Evolutionary conservation across 2,329 filamentous ascomycete species (phyloP).

Genomic region (Chalaropsis ovoidea): DNA sequence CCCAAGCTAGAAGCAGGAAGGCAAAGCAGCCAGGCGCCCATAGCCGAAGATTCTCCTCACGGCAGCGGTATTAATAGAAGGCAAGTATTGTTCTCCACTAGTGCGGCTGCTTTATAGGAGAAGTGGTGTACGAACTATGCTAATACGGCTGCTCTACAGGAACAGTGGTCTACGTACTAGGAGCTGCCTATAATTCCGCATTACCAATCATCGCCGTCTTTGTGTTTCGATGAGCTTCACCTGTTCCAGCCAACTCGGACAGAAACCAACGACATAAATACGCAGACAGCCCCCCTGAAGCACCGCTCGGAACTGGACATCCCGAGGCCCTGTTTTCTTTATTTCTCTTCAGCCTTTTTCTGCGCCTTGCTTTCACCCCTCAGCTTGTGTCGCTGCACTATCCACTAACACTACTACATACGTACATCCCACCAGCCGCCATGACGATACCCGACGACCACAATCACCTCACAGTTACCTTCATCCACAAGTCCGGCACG

Average conservation of each 20-base stretch:
- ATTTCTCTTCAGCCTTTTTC: too few species aligned
- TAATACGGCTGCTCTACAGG: neutral
- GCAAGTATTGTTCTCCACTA: neutral
- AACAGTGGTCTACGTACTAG: neutral
- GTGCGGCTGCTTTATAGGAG: neutral
- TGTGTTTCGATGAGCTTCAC: slow-evolving; percentile 5
- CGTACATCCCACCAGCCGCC: neutral
- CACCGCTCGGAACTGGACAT: too few species aligned
- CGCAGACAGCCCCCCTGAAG: too few species aligned
- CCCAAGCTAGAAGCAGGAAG: neutral
- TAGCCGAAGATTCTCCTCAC: slow-evolving; percentile 8
- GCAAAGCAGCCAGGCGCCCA: neutral
- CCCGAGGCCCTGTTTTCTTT: too few species aligned
- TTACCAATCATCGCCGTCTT: slow-evolving; percentile 14
- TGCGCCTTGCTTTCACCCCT: too few species aligned
- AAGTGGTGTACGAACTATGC: neutral
- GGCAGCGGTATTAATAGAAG: neutral
- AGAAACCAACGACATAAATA: neutral
- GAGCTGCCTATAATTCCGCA: neutral
- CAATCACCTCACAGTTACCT: neutral
- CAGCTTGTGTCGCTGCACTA: too few species aligned
- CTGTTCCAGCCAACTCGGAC: neutral
- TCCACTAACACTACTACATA: neutral
- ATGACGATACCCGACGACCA: neutral
- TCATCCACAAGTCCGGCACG: neutral